Evolutionary conservation across 106 monocot species (phyloP).

Genomic region (Alisma plantagoaquatica): DNA sequence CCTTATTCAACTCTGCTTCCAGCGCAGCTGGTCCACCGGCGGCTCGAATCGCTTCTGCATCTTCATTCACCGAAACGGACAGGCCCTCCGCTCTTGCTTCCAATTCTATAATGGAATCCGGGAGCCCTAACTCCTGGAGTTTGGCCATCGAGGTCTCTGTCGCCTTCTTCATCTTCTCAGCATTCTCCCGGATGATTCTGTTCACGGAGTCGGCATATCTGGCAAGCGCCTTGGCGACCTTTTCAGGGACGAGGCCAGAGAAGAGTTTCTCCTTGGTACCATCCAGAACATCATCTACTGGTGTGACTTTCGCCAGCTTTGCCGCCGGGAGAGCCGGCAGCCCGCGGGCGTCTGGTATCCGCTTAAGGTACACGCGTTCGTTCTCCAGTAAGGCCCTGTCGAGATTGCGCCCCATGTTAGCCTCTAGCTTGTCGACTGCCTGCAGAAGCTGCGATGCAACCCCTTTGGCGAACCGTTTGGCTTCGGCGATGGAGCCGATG

Average conservation of each 20-base stretch:
- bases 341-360: slow-evolving; percentile 27
- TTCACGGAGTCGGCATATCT: slow-evolving; percentile 64
- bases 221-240: slow-evolving; percentile 38
- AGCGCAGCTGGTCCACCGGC: slow-evolving; percentile 48
- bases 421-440: slow-evolving; percentile 35
- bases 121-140: slow-evolving; percentile 62
- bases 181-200: slow-evolving; percentile 38
- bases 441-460: slow-evolving; percentile 38
- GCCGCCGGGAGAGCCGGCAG: slow-evolving; percentile 35
- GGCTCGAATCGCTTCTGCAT: slow-evolving; percentile 53
- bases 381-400: slow-evolving; percentile 52
- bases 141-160: slow-evolving; percentile 55
- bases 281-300: slow-evolving; percentile 38
- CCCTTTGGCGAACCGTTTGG: slow-evolving; percentile 39
- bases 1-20: slow-evolving; percentile 45
- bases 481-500: slow-evolving; percentile 24
- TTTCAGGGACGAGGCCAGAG: slow-evolving; percentile 36
- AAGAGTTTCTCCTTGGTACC: slow-evolving; percentile 48
- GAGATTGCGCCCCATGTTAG: slow-evolving; percentile 30
- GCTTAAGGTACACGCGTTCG: slow-evolving; percentile 47
- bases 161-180: slow-evolving; percentile 50
- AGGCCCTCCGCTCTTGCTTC: slow-evolving; percentile 45
- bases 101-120: slow-evolving; percentile 47
- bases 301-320: slow-evolving; percentile 34
- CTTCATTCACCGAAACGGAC: slow-evolving; percentile 43